Conservation (phyloP, 2,329 filamentous ascomycete genomes). For the Ophiostoma pallidulum region DNA sequence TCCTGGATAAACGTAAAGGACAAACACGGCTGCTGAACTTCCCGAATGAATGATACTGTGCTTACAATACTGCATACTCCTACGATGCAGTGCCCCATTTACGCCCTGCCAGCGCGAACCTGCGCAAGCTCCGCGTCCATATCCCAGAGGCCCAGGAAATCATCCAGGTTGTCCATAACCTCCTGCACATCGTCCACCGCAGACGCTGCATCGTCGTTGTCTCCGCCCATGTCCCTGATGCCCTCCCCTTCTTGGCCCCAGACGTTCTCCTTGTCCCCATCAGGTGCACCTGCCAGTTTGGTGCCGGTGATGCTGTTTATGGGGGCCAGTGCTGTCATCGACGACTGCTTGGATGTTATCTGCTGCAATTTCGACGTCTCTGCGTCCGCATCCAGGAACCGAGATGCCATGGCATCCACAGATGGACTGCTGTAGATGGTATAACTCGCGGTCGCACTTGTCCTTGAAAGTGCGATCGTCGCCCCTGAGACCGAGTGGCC, state of each 20-base stretch:
- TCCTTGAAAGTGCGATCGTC: no score
- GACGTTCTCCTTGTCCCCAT: constrained; percentile 1
- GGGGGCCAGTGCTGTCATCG: not conserved
- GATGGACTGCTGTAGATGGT: constrained; percentile 28
- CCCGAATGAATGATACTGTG: no score
- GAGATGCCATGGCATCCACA: constrained; percentile 39
- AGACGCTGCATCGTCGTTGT: constrained; percentile 6
- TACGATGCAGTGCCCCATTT: no score
- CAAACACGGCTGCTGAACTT: no score
- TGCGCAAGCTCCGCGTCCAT: constrained; percentile 29
- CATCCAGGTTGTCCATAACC: constrained; percentile 36
- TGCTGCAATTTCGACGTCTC: constrained; percentile 7
- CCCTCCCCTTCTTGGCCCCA: not conserved
- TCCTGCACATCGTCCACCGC: constrained; percentile 34
- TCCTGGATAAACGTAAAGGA: no score
- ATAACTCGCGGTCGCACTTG: no score
- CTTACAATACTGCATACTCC: no score
- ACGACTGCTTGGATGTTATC: not conserved
- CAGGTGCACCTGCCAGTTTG: not conserved
- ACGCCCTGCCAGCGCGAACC: constrained; percentile 16
- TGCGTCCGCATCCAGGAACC: constrained; percentile 38
- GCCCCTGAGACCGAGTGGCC: no score
- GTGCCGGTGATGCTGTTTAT: not conserved
- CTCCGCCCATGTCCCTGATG: constrained; percentile 8
- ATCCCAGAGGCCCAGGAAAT: constrained; percentile 33